Conservation (phyloP, 768 basidiomycete genomes). For the Kwoniella dendrophila region DNA sequence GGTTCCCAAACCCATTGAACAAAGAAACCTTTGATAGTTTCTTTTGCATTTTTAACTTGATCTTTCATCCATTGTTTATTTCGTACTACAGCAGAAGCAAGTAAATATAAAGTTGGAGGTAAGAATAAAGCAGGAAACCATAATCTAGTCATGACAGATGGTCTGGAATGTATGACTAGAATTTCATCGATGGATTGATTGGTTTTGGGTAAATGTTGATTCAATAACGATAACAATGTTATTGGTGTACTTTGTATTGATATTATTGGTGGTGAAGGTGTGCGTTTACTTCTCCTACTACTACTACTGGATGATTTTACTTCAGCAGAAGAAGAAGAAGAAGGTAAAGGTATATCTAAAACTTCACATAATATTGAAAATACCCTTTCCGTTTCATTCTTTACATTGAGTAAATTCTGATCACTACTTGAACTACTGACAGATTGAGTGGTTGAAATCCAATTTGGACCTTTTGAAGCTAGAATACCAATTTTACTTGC, state of each 20-base stretch:
- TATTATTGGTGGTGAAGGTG: neutral
- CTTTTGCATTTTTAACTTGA: constrained; percentile 64
- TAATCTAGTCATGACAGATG: constrained; percentile 67
- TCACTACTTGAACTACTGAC: too few species aligned
- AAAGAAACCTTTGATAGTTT: constrained; percentile 73
- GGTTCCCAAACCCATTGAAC: constrained; percentile 85
- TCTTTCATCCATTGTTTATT: constrained; percentile 66
- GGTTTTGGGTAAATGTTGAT: constrained; percentile 46
- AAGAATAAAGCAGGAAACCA: constrained; percentile 83
- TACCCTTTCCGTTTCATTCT: constrained; percentile 40
- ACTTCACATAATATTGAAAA: constrained; percentile 41
- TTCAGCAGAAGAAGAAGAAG: constrained; percentile 21
- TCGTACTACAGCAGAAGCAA: constrained; percentile 62
- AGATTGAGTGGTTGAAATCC: constrained; percentile 23
- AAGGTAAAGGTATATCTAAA: constrained; percentile 37
- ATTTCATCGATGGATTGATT: constrained; percentile 51
- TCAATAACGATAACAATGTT: constrained; percentile 41
- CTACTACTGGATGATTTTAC: too few species aligned
- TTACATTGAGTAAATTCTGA: constrained; percentile 30
- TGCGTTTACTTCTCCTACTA: too few species aligned
- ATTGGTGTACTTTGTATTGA: constrained; percentile 31
- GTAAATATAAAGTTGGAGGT: constrained; percentile 68
- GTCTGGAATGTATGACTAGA: constrained; percentile 64
- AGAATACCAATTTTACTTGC: constrained; percentile 47
- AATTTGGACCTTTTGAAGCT: constrained; percentile 46